These are phyloP conservation scores for Acacia concinna DNA, from an alignment of 331 rosid species.

Conservation along the genomic window DNA sequence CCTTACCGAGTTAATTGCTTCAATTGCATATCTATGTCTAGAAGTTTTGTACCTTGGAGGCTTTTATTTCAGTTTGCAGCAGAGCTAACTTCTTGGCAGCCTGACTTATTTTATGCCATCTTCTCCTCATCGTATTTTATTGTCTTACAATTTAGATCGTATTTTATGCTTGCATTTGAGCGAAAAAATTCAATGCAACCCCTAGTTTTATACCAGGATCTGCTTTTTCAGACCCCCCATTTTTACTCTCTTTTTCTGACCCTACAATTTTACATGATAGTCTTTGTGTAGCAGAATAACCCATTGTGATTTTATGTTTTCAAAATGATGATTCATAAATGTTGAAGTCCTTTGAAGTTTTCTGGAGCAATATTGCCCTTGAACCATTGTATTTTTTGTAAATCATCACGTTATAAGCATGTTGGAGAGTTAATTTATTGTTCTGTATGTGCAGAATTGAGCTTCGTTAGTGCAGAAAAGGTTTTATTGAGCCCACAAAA, in stretches of 20 bases:
- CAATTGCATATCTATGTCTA: neutral
- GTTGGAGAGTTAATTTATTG: neutral
- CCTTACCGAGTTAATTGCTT: neutral
- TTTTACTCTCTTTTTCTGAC: neutral
- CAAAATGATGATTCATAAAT: neutral
- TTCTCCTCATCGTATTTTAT: neutral
- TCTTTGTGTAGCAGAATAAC: neutral
- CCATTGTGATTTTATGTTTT: neutral
- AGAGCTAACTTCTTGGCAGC: neutral
- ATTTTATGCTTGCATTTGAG: neutral
- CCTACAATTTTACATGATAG: neutral
- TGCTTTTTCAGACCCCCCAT: neutral
- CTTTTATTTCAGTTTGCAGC: conserved; percentile 24
- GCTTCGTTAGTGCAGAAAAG: conserved; percentile 44
- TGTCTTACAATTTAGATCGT: neutral
- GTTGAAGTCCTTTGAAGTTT: conserved; percentile 2
- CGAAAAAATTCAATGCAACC: neutral
- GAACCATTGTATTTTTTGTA: neutral
- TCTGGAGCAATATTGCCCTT: neutral
- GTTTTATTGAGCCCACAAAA: conserved; percentile 57
- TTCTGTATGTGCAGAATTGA: conserved; percentile 51
- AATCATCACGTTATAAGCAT: conserved; percentile 5
- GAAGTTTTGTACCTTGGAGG: neutral
- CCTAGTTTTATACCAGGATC: neutral
- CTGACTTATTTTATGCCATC: conserved; percentile 2